phyloP scores from a whole-genome alignment of 139 green algal species.

The Mesotaenium endlicherianum region DNA sequence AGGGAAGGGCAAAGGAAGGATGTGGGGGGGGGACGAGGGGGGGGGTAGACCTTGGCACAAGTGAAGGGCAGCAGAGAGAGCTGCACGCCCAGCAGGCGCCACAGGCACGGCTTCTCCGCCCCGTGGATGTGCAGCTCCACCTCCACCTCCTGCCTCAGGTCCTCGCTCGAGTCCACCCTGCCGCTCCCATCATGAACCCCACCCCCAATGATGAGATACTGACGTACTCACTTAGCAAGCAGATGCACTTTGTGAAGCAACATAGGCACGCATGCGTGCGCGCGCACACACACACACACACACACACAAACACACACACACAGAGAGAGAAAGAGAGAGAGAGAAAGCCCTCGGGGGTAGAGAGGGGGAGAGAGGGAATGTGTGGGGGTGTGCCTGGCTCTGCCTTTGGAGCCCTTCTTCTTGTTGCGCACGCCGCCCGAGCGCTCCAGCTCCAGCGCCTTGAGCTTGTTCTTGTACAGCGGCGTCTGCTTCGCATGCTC shows the following conservation, averaged over 20 bases:
- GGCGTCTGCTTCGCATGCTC: constrained; percentile 46
- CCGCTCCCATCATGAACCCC: too few relatives aligned
- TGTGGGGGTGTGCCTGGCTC: constrained; percentile 1
- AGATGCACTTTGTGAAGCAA: too few relatives aligned
- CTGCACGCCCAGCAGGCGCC: constrained; percentile 27
- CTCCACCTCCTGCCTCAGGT: constrained; percentile 12
- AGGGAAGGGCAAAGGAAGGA: background rate
- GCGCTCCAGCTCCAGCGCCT: constrained; percentile 35
- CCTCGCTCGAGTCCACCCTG: background rate
- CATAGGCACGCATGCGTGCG: too few relatives aligned
- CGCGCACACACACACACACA: too few relatives aligned
- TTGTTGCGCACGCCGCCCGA: background rate
- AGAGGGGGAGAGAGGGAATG: too few relatives aligned
- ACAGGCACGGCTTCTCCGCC: constrained; percentile 26
- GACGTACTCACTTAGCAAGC: too few relatives aligned
- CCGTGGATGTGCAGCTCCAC: constrained; percentile 38
- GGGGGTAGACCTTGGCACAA: background rate
- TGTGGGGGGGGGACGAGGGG: background rate
- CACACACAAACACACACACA: background rate
- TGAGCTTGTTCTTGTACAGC: constrained; percentile 35
- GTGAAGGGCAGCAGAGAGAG: constrained; percentile 33
- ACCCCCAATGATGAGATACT: too few relatives aligned
- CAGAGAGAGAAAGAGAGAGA: background rate
- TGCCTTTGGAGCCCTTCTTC: constrained; percentile 24
- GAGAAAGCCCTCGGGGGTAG: background rate